These are phyloP conservation scores for Cyanodermella asteris DNA, from an alignment of 2,329 filamentous ascomycete genomes.

Conservation along the genomic window DNA sequence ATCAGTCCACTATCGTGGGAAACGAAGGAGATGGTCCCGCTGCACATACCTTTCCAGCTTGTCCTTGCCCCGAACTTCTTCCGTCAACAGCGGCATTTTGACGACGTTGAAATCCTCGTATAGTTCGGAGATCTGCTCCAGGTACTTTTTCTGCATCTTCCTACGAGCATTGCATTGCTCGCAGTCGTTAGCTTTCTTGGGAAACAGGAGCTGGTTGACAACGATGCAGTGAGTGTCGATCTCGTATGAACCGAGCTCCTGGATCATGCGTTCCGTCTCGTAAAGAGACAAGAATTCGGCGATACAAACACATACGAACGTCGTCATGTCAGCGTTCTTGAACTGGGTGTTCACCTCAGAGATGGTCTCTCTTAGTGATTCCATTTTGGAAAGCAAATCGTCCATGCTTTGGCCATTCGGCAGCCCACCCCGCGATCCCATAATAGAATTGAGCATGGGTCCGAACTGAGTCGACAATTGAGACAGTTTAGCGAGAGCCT, in stretches of 20 bases:
- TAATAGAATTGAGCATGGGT: slow-evolving; percentile 80
- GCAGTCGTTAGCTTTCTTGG: slow-evolving; percentile 61
- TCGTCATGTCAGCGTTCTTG: slow-evolving; percentile 87
- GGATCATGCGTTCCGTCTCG: slow-evolving; percentile 99
- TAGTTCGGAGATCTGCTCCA: slow-evolving; percentile 94
- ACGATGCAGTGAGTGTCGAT: slow-evolving; percentile 97
- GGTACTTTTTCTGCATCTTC: slow-evolving; percentile 99
- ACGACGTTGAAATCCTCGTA: slow-evolving; percentile 99
- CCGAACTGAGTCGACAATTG: slow-evolving; percentile 89
- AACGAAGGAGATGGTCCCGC: slow-evolving; percentile 1
- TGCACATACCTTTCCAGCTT: slow-evolving; percentile 54
- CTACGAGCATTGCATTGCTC: slow-evolving; percentile 86
- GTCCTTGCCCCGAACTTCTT: slow-evolving; percentile 91
- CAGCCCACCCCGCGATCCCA: slow-evolving; percentile 54
- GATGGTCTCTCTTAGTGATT: slow-evolving; percentile 80
- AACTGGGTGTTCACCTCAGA: slow-evolving; percentile 93
- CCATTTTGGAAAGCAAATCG: slow-evolving; percentile 87
- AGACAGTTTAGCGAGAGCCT: slow-evolving; percentile 90
- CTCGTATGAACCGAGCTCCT: slow-evolving; percentile 77
- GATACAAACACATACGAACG: slow-evolving; percentile 96
- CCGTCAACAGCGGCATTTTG: slow-evolving; percentile 87
- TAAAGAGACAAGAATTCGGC: slow-evolving; percentile 92
- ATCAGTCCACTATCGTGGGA: slow-evolving; percentile 1
- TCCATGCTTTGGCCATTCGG: slow-evolving; percentile 84
- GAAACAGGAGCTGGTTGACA: slow-evolving; percentile 93